phyloP scores from a whole-genome alignment of 148 eudicot species.

The Fagopyrum tataricum region DNA sequence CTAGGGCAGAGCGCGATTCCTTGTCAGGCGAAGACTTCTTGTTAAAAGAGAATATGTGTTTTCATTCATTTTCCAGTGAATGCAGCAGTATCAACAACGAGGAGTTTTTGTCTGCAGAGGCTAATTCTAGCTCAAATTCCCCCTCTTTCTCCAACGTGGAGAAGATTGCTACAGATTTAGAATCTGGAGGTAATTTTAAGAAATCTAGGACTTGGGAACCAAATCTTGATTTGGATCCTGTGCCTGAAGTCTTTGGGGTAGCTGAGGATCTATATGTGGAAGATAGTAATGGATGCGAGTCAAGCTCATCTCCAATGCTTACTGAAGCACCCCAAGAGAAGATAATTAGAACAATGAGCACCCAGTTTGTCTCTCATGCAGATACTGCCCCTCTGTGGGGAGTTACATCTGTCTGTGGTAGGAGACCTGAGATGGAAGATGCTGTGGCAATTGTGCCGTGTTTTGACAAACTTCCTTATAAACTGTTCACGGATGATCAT shows the following conservation, averaged over 20 bases:
- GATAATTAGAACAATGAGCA: constrained; percentile 24
- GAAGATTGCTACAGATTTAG: constrained; percentile 32
- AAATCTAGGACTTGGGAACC: constrained; percentile 39
- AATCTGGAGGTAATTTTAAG: constrained; percentile 23
- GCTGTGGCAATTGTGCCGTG: constrained; percentile 41
- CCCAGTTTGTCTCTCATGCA: constrained; percentile 32
- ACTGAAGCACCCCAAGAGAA: constrained; percentile 28
- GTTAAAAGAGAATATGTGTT: constrained; percentile 6
- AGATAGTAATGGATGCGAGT: constrained; percentile 20
- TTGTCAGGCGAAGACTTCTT: neutral
- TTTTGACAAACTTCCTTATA: constrained; percentile 48
- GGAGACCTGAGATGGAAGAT: constrained; percentile 71
- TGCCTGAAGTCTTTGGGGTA: constrained; percentile 26
- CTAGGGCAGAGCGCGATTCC: constrained; percentile 3
- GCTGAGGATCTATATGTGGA: constrained; percentile 27
- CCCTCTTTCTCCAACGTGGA: constrained; percentile 45
- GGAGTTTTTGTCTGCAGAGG: constrained; percentile 28
- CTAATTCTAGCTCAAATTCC: constrained; percentile 20
- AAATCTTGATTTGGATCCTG: constrained; percentile 20
- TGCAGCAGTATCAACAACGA: constrained; percentile 21
- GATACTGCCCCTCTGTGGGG: constrained; percentile 61
- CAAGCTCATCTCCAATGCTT: constrained; percentile 28
- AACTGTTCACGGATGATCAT: constrained; percentile 39
- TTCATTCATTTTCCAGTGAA: constrained; percentile 13
- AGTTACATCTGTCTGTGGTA: constrained; percentile 43